phyloP scores from a whole-genome alignment of 1,284 basidiomycete species.

The Inonotus hispidus region DNA sequence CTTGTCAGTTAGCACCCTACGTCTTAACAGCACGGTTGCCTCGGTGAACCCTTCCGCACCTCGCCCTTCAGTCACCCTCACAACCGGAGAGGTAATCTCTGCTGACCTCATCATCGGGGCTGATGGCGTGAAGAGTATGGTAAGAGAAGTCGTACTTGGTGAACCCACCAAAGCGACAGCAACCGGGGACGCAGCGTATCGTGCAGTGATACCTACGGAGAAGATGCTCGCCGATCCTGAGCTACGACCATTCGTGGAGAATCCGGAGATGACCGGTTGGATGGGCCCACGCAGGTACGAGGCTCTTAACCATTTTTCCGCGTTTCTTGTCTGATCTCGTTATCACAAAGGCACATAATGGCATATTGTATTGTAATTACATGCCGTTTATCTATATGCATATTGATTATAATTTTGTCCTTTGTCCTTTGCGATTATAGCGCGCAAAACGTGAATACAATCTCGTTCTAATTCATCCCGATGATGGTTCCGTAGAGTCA shows the following conservation, averaged over 20 bases:
- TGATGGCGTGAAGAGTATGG: slow-evolving; percentile 48
- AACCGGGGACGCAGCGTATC: slow-evolving; percentile 50
- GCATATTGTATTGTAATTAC: slow-evolving; percentile 6
- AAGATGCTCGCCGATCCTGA: slow-evolving; percentile 46
- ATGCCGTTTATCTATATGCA: not conserved
- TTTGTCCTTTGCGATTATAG: slow-evolving; percentile 19
- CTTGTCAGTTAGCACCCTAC: slow-evolving; percentile 22
- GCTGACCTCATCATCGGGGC: slow-evolving; percentile 50
- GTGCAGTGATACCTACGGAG: slow-evolving; percentile 43
- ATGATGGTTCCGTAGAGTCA: slow-evolving; percentile 27
- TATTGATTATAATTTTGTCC: not conserved
- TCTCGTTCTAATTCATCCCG: slow-evolving; percentile 29
- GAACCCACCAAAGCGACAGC: slow-evolving; percentile 28
- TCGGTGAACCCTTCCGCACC: slow-evolving; percentile 36
- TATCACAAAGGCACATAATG: not conserved
- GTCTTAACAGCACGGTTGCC: slow-evolving; percentile 27
- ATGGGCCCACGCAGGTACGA: slow-evolving; percentile 26
- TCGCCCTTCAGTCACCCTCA: slow-evolving; percentile 31
- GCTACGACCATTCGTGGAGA: slow-evolving; percentile 29
- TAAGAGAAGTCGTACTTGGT: slow-evolving; percentile 41
- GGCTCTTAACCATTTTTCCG: not conserved
- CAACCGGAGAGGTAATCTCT: slow-evolving; percentile 33
- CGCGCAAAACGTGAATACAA: slow-evolving; percentile 27
- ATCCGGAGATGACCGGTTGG: slow-evolving; percentile 30
- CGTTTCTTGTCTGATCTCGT: not conserved